phyloP scores from a whole-genome alignment of 2,329 filamentous ascomycete species.

The Davidsoniella australis region DNA sequence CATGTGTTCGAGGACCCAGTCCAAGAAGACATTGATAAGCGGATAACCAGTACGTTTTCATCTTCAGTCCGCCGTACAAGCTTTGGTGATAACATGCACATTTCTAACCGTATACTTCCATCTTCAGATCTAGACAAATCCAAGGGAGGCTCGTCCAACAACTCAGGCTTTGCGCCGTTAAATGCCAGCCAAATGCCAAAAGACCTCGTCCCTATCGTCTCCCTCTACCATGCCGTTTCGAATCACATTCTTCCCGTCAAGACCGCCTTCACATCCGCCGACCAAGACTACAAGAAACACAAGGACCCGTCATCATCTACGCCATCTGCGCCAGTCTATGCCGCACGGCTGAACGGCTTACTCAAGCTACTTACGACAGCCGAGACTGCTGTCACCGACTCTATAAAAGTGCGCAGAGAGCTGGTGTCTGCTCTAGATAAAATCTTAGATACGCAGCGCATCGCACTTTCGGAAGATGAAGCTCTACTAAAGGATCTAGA shows the following conservation, averaged over 20 bases:
- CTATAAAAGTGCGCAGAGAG: slow-evolving; percentile 66
- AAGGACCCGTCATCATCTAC: slow-evolving; percentile 50
- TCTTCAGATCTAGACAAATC: slow-evolving; percentile 43
- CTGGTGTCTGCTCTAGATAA: slow-evolving; percentile 71
- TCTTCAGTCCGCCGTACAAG: not conserved
- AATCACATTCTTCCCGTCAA: slow-evolving; percentile 56
- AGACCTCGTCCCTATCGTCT: slow-evolving; percentile 61
- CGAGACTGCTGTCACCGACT: slow-evolving; percentile 75
- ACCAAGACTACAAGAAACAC: slow-evolving; percentile 70
- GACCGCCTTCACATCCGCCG: slow-evolving; percentile 50
- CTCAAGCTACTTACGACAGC: slow-evolving; percentile 77
- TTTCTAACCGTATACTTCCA: too few relatives aligned
- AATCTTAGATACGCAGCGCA: slow-evolving; percentile 56
- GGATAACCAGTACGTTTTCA: slow-evolving; percentile 52
- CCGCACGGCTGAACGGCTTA: slow-evolving; percentile 75
- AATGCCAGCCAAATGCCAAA: slow-evolving; percentile 46
- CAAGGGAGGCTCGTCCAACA: slow-evolving; percentile 34
- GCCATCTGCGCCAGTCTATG: slow-evolving; percentile 77
- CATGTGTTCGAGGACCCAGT: slow-evolving; percentile 69
- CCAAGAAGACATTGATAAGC: slow-evolving; percentile 62
- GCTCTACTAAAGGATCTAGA: slow-evolving; percentile 44
- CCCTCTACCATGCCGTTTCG: slow-evolving; percentile 53
- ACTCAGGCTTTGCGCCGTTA: slow-evolving; percentile 31
- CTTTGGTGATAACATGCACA: slow-evolving; percentile 13
- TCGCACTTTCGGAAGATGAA: slow-evolving; percentile 54